Evolutionary conservation across 1,284 basidiomycete species (phyloP).

Genomic region (Leccinum insigne): DNA sequence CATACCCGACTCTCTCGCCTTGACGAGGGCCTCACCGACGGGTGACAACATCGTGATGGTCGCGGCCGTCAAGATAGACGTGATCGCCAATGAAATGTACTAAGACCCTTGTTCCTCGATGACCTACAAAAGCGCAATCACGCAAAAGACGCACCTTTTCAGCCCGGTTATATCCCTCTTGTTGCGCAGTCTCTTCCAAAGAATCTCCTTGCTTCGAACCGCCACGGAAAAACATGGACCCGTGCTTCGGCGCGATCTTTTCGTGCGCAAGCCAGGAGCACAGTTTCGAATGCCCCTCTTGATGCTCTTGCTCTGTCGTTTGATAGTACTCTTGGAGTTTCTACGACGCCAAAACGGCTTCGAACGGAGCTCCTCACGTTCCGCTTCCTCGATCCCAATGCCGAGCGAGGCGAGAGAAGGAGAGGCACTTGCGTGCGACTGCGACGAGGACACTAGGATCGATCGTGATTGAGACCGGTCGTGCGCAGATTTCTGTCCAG

Average conservation of each 20-base stretch:
- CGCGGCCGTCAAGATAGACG: constrained; percentile 25
- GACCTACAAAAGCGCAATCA: neutral
- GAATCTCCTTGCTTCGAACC: constrained; percentile 10
- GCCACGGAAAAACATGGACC: constrained; percentile 17
- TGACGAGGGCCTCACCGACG: constrained; percentile 24
- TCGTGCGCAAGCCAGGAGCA: neutral
- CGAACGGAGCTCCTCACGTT: constrained; percentile 23
- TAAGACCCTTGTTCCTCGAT: constrained; percentile 1
- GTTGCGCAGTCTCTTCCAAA: constrained; percentile 14
- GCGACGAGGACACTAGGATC: constrained; percentile 15
- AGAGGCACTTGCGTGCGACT: constrained; percentile 19
- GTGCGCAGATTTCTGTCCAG: constrained; percentile 23
- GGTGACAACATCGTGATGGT: constrained; percentile 27
- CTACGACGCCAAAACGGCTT: constrained; percentile 22
- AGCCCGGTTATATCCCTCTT: constrained; percentile 21
- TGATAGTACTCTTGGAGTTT: constrained; percentile 14
- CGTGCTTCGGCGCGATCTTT: constrained; percentile 15
- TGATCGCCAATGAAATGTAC: constrained; percentile 31
- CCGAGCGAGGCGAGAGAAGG: constrained; percentile 24
- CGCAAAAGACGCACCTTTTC: constrained; percentile 16
- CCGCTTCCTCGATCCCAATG: constrained; percentile 27
- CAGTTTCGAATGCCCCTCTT: neutral
- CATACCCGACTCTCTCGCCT: constrained; percentile 25
- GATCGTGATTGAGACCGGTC: constrained; percentile 15
- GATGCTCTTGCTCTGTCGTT: constrained; percentile 4